These are phyloP conservation scores for Paspalum vaginatum DNA, from an alignment of 176 grass and related monocot species.

Conservation along the genomic window DNA sequence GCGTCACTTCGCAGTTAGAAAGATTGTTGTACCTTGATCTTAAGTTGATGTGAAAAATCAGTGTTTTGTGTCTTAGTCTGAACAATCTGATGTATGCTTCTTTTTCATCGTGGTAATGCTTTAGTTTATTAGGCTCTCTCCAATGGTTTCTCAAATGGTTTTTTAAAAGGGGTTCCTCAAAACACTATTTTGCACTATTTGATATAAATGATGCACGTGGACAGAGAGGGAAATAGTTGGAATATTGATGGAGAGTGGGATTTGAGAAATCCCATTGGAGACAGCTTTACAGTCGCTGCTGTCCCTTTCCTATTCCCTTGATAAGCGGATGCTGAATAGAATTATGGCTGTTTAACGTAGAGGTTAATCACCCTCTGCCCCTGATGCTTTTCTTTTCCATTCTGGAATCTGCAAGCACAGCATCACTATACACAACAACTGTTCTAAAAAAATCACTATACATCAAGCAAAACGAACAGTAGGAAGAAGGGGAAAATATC, in stretches of 20 bases:
- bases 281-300: background rate
- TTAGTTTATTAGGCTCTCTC: background rate
- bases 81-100: constrained; percentile 34
- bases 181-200: too few species aligned
- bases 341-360: background rate
- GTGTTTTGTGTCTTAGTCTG: background rate
- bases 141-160: too few species aligned
- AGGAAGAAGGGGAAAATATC: constrained; percentile 26
- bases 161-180: too few species aligned
- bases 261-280: too few species aligned
- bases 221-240: too few species aligned
- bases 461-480: background rate
- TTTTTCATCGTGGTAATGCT: constrained; percentile 14
- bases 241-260: too few species aligned
- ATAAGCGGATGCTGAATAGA: background rate
- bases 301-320: background rate
- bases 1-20: constrained; percentile 77
- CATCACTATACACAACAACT: background rate
- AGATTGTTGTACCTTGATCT: background rate
- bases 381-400: background rate
- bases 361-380: background rate
- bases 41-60: constrained; percentile 33
- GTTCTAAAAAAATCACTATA: background rate
- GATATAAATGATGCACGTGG: too few species aligned
- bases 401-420: constrained; percentile 4